These are phyloP conservation scores for Picochlorum sp. DNA, from an alignment of 139 green algal genomes.

Conservation along the genomic window DNA sequence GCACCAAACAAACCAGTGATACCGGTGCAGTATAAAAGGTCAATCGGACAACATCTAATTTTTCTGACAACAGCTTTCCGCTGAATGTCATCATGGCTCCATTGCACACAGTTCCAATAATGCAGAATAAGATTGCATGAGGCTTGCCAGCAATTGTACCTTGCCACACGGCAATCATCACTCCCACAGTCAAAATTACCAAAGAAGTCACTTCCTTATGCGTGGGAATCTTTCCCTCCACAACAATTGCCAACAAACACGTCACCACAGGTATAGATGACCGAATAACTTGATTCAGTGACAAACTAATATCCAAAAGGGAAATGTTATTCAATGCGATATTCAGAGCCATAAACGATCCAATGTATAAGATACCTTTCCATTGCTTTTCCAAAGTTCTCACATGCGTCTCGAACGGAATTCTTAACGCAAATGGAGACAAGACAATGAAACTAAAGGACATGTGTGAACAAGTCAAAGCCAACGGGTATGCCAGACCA, in stretches of 20 bases:
- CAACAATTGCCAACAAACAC: slow-evolving; percentile 36
- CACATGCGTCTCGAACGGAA: slow-evolving; percentile 25
- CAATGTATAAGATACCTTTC: slow-evolving; percentile 42
- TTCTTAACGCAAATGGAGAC: slow-evolving; percentile 31
- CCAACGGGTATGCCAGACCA: slow-evolving; percentile 48
- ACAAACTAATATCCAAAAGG: slow-evolving; percentile 41
- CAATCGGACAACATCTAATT: slow-evolving; percentile 60
- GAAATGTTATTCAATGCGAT: slow-evolving; percentile 52
- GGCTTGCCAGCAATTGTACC: slow-evolving; percentile 28
- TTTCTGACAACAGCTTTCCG: slow-evolving; percentile 43
- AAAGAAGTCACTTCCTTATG: slow-evolving; percentile 27
- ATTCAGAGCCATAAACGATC: slow-evolving; percentile 47
- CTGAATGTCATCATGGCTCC: slow-evolving; percentile 50
- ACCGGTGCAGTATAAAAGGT: slow-evolving; percentile 75
- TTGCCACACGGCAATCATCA: slow-evolving; percentile 52
- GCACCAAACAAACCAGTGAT: slow-evolving; percentile 35
- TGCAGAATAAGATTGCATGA: slow-evolving; percentile 35
- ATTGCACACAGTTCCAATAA: slow-evolving; percentile 39
- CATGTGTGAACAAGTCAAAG: slow-evolving; percentile 53
- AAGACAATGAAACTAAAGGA: slow-evolving; percentile 40
- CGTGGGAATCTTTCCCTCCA: slow-evolving; percentile 38
- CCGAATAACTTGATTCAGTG: slow-evolving; percentile 56
- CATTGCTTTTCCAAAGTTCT: slow-evolving; percentile 40
- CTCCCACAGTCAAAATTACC: slow-evolving; percentile 39
- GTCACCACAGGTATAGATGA: slow-evolving; percentile 47